A percentile compares a stretch with the other conserved stretches of the same genome.
Evolutionary conservation across 352 stramenopile genomes (phyloP).

Genomic region (Globisporangium nagaii): DNA sequence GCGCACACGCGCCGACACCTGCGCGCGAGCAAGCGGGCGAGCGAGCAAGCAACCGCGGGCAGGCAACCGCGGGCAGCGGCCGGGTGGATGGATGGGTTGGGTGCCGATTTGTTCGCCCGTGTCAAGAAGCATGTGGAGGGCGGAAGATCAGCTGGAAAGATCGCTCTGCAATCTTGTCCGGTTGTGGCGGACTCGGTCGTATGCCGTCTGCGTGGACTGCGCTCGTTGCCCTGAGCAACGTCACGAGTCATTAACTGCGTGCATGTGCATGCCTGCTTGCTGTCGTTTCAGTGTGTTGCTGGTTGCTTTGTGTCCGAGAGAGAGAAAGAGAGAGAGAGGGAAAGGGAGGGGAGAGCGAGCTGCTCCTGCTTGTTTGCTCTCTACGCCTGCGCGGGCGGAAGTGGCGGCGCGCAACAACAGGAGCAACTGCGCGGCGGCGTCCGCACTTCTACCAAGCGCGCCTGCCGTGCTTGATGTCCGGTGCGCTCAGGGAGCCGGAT

Average conservation of each 20-base stretch:
- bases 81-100: not conserved
- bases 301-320: not conserved
- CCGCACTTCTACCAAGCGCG: not conserved
- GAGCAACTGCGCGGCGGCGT: too few relatives aligned
- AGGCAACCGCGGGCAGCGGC: not conserved
- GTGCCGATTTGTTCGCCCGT: not conserved
- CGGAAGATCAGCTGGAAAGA: slow-evolving; percentile 2
- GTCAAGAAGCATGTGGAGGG: too few relatives aligned
- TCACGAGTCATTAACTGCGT: too few relatives aligned
- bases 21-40: not conserved
- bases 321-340: not conserved
- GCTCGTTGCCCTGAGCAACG: too few relatives aligned
- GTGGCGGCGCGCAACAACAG: too few relatives aligned
- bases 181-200: not conserved
- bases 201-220: not conserved
- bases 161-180: slow-evolving; percentile 4
- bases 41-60: not conserved
- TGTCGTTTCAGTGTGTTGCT: not conserved
- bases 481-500: slow-evolving; percentile 1
- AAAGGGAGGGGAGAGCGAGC: too few relatives aligned
- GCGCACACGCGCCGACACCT: not conserved
- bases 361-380: not conserved
- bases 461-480: not conserved
- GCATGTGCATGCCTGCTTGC: too few relatives aligned
- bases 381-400: not conserved